Conservation (phyloP, 345 rosid genomes). For the Anacardium occidentale region DNA sequence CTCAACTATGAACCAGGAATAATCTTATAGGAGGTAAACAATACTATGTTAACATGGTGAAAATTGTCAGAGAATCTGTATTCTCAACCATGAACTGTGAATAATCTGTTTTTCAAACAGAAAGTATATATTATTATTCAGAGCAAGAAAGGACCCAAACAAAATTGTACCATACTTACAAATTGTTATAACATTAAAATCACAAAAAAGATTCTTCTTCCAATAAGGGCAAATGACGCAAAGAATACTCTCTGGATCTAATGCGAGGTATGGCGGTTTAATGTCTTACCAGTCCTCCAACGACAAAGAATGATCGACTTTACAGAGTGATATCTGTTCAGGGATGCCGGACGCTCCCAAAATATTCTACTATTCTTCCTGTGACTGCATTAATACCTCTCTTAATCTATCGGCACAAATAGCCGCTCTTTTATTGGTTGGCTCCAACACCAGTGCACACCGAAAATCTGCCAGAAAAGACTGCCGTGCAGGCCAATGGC, state of each 20-base stretch:
- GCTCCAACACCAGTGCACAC: slow-evolving; percentile 88
- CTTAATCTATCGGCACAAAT: slow-evolving; percentile 70
- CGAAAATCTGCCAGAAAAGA: slow-evolving; percentile 62
- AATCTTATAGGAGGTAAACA: too few relatives aligned
- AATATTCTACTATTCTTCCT: slow-evolving; percentile 4
- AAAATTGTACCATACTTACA: slow-evolving; percentile 42
- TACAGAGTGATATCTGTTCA: background rate
- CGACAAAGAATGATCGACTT: slow-evolving; percentile 1
- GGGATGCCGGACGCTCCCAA: background rate
- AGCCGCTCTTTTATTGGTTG: slow-evolving; percentile 88
- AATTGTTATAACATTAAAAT: slow-evolving; percentile 6
- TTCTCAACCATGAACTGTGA: too few relatives aligned
- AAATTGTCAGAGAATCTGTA: too few relatives aligned
- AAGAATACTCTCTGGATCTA: background rate
- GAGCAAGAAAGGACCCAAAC: slow-evolving; percentile 7
- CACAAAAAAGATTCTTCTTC: background rate
- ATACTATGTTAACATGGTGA: too few relatives aligned
- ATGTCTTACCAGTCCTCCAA: background rate
- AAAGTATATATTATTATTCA: background rate
- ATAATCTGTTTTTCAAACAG: too few relatives aligned
- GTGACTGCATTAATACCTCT: slow-evolving; percentile 45
- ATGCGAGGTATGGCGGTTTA: background rate
- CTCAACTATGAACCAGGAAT: too few relatives aligned
- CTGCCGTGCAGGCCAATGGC: slow-evolving; percentile 1
- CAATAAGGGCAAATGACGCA: background rate